These are phyloP conservation scores for Colletotrichum chlorophyti DNA, from an alignment of 2,329 filamentous ascomycete species.

Conservation along the genomic window DNA sequence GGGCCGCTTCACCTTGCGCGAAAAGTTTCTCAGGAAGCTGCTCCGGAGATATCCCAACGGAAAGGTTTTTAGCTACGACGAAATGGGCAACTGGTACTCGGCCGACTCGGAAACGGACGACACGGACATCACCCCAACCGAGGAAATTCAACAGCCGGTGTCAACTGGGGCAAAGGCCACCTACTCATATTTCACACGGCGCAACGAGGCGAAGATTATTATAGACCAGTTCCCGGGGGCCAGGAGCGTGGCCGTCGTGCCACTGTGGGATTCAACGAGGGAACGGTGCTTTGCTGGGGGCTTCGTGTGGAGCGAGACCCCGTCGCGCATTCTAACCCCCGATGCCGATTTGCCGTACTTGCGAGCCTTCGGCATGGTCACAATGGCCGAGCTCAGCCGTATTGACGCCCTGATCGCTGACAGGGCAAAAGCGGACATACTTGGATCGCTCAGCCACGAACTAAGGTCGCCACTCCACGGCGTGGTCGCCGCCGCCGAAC, in stretches of 20 bases:
- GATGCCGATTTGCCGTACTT: constrained; percentile 43
- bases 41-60: constrained; percentile 54
- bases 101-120: constrained; percentile 35
- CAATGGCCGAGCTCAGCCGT: constrained; percentile 62
- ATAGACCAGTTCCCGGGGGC: constrained; percentile 46
- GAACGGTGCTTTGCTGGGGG: constrained; percentile 47
- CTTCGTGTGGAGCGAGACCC: constrained; percentile 46
- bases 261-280: constrained; percentile 43
- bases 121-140: constrained; percentile 12
- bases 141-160: constrained; percentile 12
- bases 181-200: constrained; percentile 25
- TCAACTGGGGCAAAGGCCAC: neutral
- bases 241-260: constrained; percentile 42
- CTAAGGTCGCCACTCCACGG: constrained; percentile 63
- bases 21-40: constrained; percentile 48
- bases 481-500: constrained; percentile 58
- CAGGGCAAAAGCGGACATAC: constrained; percentile 59
- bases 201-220: constrained; percentile 41
- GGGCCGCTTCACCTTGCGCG: constrained; percentile 38
- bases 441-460: constrained; percentile 64
- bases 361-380: constrained; percentile 55
- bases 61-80: constrained; percentile 52
- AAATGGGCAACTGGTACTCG: constrained; percentile 41
- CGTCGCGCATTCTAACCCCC: constrained; percentile 34
- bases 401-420: constrained; percentile 44